phyloP scores from a whole-genome alignment of 352 stramenopile species.

The Phytophthora pinifolia region DNA sequence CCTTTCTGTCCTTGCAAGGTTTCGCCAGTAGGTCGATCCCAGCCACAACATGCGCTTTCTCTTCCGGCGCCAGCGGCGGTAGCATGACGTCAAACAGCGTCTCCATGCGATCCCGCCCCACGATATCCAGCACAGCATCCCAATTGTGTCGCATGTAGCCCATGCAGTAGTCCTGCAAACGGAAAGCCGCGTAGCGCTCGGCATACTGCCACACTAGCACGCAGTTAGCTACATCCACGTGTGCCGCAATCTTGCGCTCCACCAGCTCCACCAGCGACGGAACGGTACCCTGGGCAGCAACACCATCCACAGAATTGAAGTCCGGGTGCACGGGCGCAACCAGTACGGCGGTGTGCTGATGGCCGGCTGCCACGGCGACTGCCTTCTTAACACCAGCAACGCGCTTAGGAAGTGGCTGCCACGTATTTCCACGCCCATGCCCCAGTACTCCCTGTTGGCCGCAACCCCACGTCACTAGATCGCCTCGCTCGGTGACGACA shows the following conservation, averaged over 20 bases:
- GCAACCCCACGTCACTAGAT: slow-evolving; percentile 78
- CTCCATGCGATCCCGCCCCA: slow-evolving; percentile 61
- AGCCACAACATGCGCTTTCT: slow-evolving; percentile 7
- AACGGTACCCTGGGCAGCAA: background rate
- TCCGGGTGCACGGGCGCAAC: slow-evolving; percentile 45
- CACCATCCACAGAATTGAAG: slow-evolving; percentile 16
- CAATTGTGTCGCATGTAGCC: slow-evolving; percentile 74
- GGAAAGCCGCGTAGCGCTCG: slow-evolving; percentile 44
- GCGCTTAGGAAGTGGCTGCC: slow-evolving; percentile 78
- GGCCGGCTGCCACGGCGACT: slow-evolving; percentile 56
- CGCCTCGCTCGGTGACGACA: slow-evolving; percentile 58
- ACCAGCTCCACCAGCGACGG: slow-evolving; percentile 41
- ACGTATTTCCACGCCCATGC: slow-evolving; percentile 70
- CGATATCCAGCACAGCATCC: slow-evolving; percentile 68
- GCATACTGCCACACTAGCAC: slow-evolving; percentile 61
- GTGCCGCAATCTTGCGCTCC: slow-evolving; percentile 47
- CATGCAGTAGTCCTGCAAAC: slow-evolving; percentile 48
- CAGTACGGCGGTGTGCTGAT: slow-evolving; percentile 77
- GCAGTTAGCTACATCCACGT: slow-evolving; percentile 66
- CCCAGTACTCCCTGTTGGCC: slow-evolving; percentile 70
- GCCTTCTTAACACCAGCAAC: slow-evolving; percentile 77
- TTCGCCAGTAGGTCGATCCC: background rate
- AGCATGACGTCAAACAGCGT: slow-evolving; percentile 67
- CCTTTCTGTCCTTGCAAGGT: slow-evolving; percentile 17
- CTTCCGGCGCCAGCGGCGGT: slow-evolving; percentile 26